phyloP scores from a whole-genome alignment of 2,329 filamentous ascomycete genomes.

The Aspergillus fructus region DNA sequence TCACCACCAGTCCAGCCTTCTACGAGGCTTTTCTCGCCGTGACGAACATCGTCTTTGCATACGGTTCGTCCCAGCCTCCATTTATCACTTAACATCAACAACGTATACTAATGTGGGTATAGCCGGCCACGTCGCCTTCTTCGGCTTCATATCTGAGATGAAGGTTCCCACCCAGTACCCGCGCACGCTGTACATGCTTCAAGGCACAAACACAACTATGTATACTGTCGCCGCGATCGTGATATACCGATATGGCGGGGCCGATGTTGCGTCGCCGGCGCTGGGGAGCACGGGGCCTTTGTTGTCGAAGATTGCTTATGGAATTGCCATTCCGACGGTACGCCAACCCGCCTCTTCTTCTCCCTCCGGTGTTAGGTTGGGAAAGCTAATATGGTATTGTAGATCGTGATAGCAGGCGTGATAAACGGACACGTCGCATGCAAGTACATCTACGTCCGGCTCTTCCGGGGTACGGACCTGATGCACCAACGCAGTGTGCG shows the following conservation, averaged over 20 bases:
- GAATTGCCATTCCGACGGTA: conserved; percentile 64
- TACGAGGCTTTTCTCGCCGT: conserved; percentile 60
- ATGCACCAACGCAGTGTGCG: conserved; percentile 51
- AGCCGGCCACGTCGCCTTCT: conserved; percentile 65
- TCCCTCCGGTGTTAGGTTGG: too few species aligned
- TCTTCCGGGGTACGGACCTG: conserved; percentile 62
- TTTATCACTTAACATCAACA: conserved; percentile 48
- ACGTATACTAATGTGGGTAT: conserved; percentile 27
- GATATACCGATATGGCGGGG: conserved; percentile 67
- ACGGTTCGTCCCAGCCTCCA: conserved; percentile 44
- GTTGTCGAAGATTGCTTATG: conserved; percentile 65
- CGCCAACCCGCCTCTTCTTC: too few species aligned
- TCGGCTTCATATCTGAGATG: conserved; percentile 65
- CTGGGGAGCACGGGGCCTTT: conserved; percentile 60
- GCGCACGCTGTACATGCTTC: conserved; percentile 63
- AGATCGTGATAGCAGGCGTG: conserved; percentile 68
- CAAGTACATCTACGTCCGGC: conserved; percentile 65
- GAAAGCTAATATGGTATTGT: too few species aligned
- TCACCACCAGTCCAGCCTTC: conserved; percentile 46
- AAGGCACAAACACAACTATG: conserved; percentile 58
- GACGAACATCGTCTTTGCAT: conserved; percentile 70
- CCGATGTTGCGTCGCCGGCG: conserved; percentile 62
- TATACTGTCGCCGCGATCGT: conserved; percentile 67
- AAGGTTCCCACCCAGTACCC: conserved; percentile 60
- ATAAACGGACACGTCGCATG: conserved; percentile 67